Percentiles rank a stretch among this genome's conserved stretches.
These are phyloP conservation scores for Glebionis coronaria DNA, from an alignment of 129 eudicot genomes.

Conservation along the genomic window DNA sequence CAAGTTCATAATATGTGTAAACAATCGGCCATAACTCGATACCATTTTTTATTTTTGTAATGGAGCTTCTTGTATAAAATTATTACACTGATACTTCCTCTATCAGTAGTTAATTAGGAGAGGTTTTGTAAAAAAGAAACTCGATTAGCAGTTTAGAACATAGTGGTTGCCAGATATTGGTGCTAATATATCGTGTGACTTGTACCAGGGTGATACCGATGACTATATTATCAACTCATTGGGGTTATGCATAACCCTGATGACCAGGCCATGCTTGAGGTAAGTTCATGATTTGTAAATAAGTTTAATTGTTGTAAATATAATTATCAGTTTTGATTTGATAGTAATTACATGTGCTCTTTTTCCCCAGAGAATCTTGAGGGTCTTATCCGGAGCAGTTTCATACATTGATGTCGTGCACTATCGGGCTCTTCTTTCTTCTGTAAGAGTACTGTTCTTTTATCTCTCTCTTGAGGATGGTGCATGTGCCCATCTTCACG, in stretches of 20 bases:
- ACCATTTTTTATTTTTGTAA: too few relatives aligned
- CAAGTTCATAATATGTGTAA: too few relatives aligned
- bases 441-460: conserved; percentile 45
- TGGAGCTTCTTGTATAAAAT: too few relatives aligned
- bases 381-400: conserved; percentile 73
- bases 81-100: too few relatives aligned
- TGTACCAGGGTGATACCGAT: conserved; percentile 55
- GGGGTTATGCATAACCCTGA: conserved; percentile 67
- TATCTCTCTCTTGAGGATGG: neutral
- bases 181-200: conserved; percentile 14
- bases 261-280: conserved; percentile 87
- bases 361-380: conserved; percentile 65
- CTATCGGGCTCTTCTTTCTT: conserved; percentile 61
- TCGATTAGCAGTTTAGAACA: too few relatives aligned
- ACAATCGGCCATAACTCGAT: too few relatives aligned
- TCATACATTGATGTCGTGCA: conserved; percentile 58
- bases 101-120: too few relatives aligned
- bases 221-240: conserved; percentile 55
- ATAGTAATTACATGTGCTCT: neutral
- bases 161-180: too few relatives aligned
- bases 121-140: too few relatives aligned
- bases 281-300: conserved; percentile 28
- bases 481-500: too few relatives aligned
- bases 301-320: conserved; percentile 7
- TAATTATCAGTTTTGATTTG: neutral